phyloP scores from a whole-genome alignment of 2,329 filamentous ascomycete species.

The Microdochium paspali region DNA sequence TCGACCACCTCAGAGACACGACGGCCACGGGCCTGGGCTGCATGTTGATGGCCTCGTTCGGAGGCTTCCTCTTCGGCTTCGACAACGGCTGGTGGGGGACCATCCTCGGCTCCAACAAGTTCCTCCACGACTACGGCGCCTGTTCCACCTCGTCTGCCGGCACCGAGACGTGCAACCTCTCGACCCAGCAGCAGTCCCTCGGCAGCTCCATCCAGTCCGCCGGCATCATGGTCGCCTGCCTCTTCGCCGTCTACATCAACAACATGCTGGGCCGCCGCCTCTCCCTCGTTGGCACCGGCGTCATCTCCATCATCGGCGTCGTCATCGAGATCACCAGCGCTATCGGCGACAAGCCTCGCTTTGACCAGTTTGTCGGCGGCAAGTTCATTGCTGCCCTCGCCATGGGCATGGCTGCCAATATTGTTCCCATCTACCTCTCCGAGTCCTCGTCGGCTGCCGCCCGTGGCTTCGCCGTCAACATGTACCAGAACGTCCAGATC shows the following conservation, averaged over 20 bases:
- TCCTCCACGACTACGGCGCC: conserved; percentile 44
- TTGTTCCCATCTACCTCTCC: neutral
- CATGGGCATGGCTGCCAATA: neutral
- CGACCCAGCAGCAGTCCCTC: conserved; percentile 1
- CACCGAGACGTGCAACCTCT: conserved; percentile 4
- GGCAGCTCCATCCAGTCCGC: neutral
- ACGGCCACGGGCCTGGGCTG: neutral
- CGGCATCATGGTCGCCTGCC: neutral
- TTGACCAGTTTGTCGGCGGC: neutral
- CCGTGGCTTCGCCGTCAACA: neutral
- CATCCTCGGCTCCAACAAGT: conserved; percentile 1
- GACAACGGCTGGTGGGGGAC: conserved; percentile 8
- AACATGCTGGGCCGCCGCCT: neutral
- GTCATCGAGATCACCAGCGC: neutral
- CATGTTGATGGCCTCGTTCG: conserved; percentile 1
- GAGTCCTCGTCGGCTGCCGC: neutral
- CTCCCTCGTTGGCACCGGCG: neutral
- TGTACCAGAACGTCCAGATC: neutral
- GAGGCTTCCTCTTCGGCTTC: conserved; percentile 4
- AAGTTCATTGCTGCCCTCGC: neutral
- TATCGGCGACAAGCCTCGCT: neutral
- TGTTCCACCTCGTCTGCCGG: conserved; percentile 59
- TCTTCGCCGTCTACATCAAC: neutral
- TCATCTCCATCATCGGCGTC: neutral
- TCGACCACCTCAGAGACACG: neutral